Evolutionary conservation across 176 grass and related monocot species (phyloP), one percentile per base, ranked within the genome.

Genomic region (Puya raimondii): DNA sequence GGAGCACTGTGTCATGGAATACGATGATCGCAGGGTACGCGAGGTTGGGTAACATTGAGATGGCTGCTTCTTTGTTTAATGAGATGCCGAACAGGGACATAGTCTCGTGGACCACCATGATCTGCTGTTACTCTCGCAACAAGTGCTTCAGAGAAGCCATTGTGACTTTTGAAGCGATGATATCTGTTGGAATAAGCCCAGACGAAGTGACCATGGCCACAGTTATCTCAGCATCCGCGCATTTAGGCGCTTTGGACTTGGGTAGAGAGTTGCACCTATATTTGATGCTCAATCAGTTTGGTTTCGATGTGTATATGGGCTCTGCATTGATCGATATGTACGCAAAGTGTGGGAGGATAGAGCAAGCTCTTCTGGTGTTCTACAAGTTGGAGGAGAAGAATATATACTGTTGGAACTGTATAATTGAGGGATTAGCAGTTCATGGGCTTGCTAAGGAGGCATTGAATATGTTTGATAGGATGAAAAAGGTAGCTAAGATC

Each of bases 341-440:
- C 49, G 65, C 75, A 50, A 77, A 77, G 49, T 50, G 75, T 63
- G 75, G 75, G 52, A 27, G 20, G 21, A 50, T 69, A 50, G 51
- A 77, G 65, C 69, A 50, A 69, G 65, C 75, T 49, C 65, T 77
- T 8, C 6, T 77, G 52, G 54, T 53, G 3, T 77, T 77, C 21
- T 77, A 77, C 65, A 77, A 77, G 75, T 69, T 69, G 33, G 65
- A 47, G 69, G 33, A 77, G 10, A 77, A 63, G 75, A 77, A 77
- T 67, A 1, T 61, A 3, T 77, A 68, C 65, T 77, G 75, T 63
- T 77, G 75, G 75, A 77, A 77, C 59, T 69, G 52, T 23, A 59
- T 77, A n/a, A 77, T 77, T 12, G 52, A 77, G 58, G 65, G 74
- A 20, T 42, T 77, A 8, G 74, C 65, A 16, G 10, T 68, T 61